Evolutionary conservation across 1,284 basidiomycete species (phyloP), one percentile per base, ranked within the genome.

Genomic region (Leccinum fallax): DNA sequence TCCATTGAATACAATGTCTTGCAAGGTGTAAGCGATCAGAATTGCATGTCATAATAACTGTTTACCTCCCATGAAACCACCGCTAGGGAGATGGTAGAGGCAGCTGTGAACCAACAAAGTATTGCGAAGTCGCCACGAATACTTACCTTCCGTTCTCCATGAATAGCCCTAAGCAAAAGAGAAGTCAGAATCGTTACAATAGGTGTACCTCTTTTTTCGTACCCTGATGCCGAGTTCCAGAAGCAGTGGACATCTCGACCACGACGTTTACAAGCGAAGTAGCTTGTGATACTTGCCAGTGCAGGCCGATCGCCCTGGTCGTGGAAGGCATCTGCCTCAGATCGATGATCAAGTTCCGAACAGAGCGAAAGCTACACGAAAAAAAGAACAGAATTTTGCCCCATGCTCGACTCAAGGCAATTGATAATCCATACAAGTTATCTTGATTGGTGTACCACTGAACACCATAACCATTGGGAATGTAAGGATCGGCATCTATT

Each of bases 221-320:
- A 66, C 82, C 84, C 73, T 80, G 78, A 57, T 86, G 85, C 2
- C 75, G 71, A 28, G 76, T 80, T 0, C 76, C 77, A 13, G 77
- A 59, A 32, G 73, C 78, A 40, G 76, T 78, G 6, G 79, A 79
- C 81, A 85, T 81, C 55, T 81, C 74, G 63, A 85, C 79, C 55
- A 81, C 77, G 59, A 82, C 73, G 64, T 84, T 81, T 58, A 86
- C 81, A 52, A 94, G 76, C 1, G 88, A 89, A 0, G 91, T 93
- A 1, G 88, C 84, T 70, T 93, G 91, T 5, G 90, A 84, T 24
- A 92, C 87, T 74, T 92, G 89, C 85, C 90, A 92, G 64, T 93
- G 89, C 40, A 91, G 78, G 30, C 87, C 89, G 28, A 84, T 88
- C 13, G 83, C 88, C 2, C 77, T 67, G 15, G 76, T 77, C 5